Evolutionary conservation across 768 basidiomycete genomes (phyloP), one percentile per base, ranked within the genome.

Genomic region (Dacryopinax primogenitus): DNA sequence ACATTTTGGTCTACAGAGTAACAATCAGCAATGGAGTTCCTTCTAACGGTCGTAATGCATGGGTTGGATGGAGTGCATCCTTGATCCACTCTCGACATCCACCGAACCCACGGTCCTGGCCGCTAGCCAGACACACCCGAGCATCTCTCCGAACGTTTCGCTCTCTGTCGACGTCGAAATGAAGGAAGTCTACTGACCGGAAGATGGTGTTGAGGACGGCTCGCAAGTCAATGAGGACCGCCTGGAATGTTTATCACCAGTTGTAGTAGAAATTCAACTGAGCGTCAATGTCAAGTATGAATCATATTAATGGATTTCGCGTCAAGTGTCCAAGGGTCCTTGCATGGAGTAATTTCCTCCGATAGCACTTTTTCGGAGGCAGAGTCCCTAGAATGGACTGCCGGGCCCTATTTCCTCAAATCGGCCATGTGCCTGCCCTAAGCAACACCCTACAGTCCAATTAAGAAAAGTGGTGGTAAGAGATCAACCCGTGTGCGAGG

Each of bases 1-100:
- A 91, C 73, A 58, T 58, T 3, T 58, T 30, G 51, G 51, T 11
- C 51, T 58, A 6, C 4, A 58, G 9, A 30, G 26, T 3, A 30
- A 23, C 16, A 18, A 30, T 58, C 51, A 58, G 51, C 51, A 58
- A 44, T 18, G 41, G 18, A 7, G 18, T 44, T 18, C 41, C 23
- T 6, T 44, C 41, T 6, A n/a, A 23, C 3, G 4, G 23, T 44
- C 18, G 41, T 44, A 15, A 37, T 47, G 9, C 9, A 47, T 23
- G 23, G 45, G 7, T 7, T 23, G 13, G 45, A 12, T 15, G 45
- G 11, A 37, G 45, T 47, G 45, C 51, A 58, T 58, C 51, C 51
- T 28, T 58, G 26, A 23, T 4, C 4, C 21, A 13, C 4, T 3
- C 26, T 28, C 51, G 9, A 26, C 51, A 58, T 58, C 51, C 51